Base-by-base conservation (phyloP, 805 yeast species). In the Zygotorulaspora chibaensis region DNA sequence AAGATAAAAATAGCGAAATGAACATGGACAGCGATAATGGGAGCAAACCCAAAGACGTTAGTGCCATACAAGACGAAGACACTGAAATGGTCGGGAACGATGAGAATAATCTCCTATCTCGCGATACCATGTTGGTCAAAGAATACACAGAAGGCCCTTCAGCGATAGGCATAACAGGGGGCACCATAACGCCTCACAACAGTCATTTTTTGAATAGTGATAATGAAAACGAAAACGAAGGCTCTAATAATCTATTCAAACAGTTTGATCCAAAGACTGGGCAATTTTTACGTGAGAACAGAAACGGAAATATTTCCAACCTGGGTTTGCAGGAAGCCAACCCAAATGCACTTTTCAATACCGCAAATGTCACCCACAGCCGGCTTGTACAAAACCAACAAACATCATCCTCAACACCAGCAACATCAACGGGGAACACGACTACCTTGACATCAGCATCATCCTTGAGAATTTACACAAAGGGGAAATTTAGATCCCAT, bases 201-300 rank as follows among this genome's bases (percentile, higher is more conserved):
- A 43, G 29, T 16, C 46, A 42, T 3, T 48, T 42, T n/a, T 35
- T 35, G 13, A 42, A 41, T 18, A 26, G 43, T 28, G 48, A 48
- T 15, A 40, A 27, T 15, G 47, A 34, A 3, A 27, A 15, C 28
- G 40, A 47, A 15, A 41, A 33, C 17, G 38, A 38, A 9, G 18
- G 15, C 33, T 27, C 12, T 9, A 26, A 37, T 9, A 46, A 39
- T 17, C 42, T 63, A 8, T 63, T 63, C 46, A 63, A 63, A 47
- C 64, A 58, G 29, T 63, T 63, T 35, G 65, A 63, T 45, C 47
- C 58, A 2, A 56, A 54, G 42, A 62, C 66, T 2, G 67, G 67
- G 6, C 63, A 59, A 29, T 63, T 63, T 47, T 34, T 62, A 39
- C 46, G 55, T 17, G 27, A 35, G 17, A 13, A 16, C 13, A 33